phyloP scores from a whole-genome alignment of 805 yeast genomes.

The Jamesozyma hellenica region DNA sequence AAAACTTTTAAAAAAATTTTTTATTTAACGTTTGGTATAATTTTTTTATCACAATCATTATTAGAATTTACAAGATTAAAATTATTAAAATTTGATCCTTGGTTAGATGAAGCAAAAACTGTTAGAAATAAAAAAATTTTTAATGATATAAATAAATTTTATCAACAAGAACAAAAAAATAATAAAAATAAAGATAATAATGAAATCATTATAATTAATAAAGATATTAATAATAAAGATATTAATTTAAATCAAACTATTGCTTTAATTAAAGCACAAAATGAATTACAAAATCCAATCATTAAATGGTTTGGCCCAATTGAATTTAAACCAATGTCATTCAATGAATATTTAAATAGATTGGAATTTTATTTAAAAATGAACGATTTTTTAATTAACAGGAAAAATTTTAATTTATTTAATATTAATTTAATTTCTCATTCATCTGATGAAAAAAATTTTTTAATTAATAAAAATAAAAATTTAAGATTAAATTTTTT shows the following conservation, averaged over 20 bases:
- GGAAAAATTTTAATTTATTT: slow-evolving; percentile 2
- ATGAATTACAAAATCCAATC: slow-evolving; percentile 37
- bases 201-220: too few species aligned
- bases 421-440: slow-evolving; percentile 10
- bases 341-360: slow-evolving; percentile 30
- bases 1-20: slow-evolving; percentile 25
- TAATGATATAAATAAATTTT: slow-evolving; percentile 27
- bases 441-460: slow-evolving; percentile 10
- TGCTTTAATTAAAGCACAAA: slow-evolving; percentile 35
- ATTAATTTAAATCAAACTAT: slow-evolving; percentile 29
- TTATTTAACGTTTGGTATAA: slow-evolving; percentile 35
- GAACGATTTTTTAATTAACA: slow-evolving; percentile 20
- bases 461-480: slow-evolving; percentile 11
- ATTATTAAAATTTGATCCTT: slow-evolving; percentile 47
- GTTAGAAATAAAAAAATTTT: slow-evolving; percentile 38
- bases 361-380: slow-evolving; percentile 26
- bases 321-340: slow-evolving; percentile 42
- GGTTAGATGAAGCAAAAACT: slow-evolving; percentile 56
- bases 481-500: slow-evolving; percentile 10
- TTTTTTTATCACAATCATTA: slow-evolving; percentile 43
- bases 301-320: slow-evolving; percentile 62
- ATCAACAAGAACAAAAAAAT: slow-evolving; percentile 30
- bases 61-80: slow-evolving; percentile 45
- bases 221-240: slow-evolving; percentile 22
- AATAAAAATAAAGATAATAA: slow-evolving; percentile 26